Base-by-base conservation (phyloP, 2,329 filamentous ascomycete species). In the Alternaria conjuncta region DNA sequence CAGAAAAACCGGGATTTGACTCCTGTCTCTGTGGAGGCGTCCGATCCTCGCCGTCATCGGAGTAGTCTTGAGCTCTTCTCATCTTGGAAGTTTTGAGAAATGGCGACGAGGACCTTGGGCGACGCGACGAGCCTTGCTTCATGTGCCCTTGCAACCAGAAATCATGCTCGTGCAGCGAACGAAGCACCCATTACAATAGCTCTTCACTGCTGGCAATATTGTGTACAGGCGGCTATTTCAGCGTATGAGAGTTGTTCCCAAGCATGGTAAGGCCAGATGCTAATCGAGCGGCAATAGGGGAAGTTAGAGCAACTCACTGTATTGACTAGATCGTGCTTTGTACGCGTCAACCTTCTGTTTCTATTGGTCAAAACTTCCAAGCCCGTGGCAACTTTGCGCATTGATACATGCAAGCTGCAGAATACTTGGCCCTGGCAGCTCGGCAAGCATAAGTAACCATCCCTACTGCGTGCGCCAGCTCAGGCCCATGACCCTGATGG, bases 341-440 rank as follows among this genome's bases (percentile, higher is more conserved):
- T 71, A 30, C 63, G 69, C 43, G 69, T 70, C 51, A 73, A 61
- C 21, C 57, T 66, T 61, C 60, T 64, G 32, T 75, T 66, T 55
- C 59, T 71, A 51, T 57, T 57, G 45, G 73, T 63, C 26, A 75
- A 58, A 43, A 65, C 51, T 36, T 57, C 50, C 58, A 74, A 51
- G 61, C 72, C 67, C 28, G 69, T 58, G 64, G 72, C 71, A 65
- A 73, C 65, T 63, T 68, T 70, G 62, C 64, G 69, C 62, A 73
- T 66, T 65, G 74, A 69, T 63, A 45, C 63, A 61, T 71, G 71
- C 57, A 66, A 55, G 57, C 63, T 65, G 47, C 58, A 68, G 60
- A 73, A 77, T 67, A 61, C 65, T 66, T 72, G 66, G 66, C 70
- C 69, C 60, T 63, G 26, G 57, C 70, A 76, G 60, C 63, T 58